phyloP scores from a whole-genome alignment of 2,329 filamentous ascomycete species.

The Stemphylium vesicarium region DNA sequence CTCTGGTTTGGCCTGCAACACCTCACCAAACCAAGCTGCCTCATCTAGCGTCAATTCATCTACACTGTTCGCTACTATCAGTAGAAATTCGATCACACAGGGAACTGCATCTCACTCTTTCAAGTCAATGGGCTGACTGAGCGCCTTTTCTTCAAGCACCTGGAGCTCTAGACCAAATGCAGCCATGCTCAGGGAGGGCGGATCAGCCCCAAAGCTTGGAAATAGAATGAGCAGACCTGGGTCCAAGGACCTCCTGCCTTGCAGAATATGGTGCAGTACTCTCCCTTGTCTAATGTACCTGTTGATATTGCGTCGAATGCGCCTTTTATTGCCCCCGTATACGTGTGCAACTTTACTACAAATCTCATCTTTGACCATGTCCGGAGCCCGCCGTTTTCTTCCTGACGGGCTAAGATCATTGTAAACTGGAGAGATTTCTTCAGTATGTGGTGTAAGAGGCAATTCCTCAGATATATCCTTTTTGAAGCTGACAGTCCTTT shows the following conservation, averaged over 20 bases:
- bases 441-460: background rate
- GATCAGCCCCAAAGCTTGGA: background rate
- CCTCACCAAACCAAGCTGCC: conserved; percentile 11
- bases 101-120: conserved; percentile 14
- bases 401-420: background rate
- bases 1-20: conserved; percentile 10
- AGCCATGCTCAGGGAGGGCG: conserved; percentile 1
- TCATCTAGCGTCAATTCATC: conserved; percentile 3
- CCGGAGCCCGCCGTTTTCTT: background rate
- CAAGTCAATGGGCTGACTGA: conserved; percentile 9
- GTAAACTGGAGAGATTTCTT: conserved; percentile 1
- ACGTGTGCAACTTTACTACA: background rate
- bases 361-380: conserved; percentile 15
- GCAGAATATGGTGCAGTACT: conserved; percentile 8
- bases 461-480: background rate
- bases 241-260: background rate
- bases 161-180: conserved; percentile 4
- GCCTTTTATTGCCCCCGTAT: background rate
- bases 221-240: conserved; percentile 11
- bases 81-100: background rate
- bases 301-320: conserved; percentile 2
- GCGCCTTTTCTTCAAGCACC: conserved; percentile 2
- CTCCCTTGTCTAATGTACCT: conserved; percentile 11
- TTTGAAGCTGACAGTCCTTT: conserved; percentile 9
- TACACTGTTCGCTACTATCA: conserved; percentile 10